phyloP scores from a whole-genome alignment of 306 rosid species.

The Fragaria ananassa region DNA sequence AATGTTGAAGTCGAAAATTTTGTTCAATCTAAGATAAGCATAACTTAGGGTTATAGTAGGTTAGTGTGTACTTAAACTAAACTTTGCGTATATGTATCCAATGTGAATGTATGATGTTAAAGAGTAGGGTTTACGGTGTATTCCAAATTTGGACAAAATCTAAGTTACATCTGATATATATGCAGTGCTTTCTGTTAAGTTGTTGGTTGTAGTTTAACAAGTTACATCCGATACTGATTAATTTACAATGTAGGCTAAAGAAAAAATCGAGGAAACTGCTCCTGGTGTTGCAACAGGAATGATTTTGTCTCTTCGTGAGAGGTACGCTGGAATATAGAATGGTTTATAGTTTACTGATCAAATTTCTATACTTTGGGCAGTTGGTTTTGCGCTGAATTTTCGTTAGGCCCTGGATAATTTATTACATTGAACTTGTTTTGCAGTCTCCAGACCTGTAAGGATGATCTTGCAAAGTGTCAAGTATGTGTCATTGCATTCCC shows the following conservation, averaged over 20 bases:
- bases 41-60: background rate
- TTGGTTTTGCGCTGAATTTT: background rate
- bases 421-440: constrained; percentile 26
- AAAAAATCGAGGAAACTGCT: constrained; percentile 76
- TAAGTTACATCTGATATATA: background rate
- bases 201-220: background rate
- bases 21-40: background rate
- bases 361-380: background rate
- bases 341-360: background rate
- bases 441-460: constrained; percentile 79
- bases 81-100: background rate
- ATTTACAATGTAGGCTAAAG: constrained; percentile 40
- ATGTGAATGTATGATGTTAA: background rate
- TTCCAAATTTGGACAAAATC: background rate
- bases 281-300: constrained; percentile 85
- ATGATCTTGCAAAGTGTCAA: constrained; percentile 61
- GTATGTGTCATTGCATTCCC: constrained; percentile 39
- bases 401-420: constrained; percentile 10
- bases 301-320: constrained; percentile 94
- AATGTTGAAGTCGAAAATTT: background rate
- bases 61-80: background rate
- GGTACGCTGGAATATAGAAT: constrained; percentile 37
- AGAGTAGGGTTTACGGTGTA: background rate
- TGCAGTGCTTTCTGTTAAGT: background rate
- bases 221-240: background rate